Evolutionary conservation across 306 rosid species (phyloP), one percentile per base, ranked within the genome.

Genomic region (Astragalus membranaceus): DNA sequence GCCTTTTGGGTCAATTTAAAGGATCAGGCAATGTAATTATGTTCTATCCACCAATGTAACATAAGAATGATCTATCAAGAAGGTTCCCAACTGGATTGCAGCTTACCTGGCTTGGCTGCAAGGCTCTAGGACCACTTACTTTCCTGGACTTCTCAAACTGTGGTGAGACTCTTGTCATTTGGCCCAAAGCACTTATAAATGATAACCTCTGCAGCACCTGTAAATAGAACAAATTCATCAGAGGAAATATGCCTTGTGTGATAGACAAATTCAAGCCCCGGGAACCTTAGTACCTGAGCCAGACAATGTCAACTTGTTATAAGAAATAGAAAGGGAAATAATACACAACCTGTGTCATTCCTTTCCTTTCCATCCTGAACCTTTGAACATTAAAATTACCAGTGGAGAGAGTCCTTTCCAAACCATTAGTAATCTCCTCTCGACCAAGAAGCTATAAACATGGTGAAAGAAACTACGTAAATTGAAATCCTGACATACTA

Each of bases 81-180:
- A 39, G 63, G 63, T 35, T 23, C 35, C 59, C 47, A 14, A 47
- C 59, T 20, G 36, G 17, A 74, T 37, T 60, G 67, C n/a, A 32
- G 64, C 76, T 82, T 77, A 88, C 97, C 95, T 92, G 98, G 77
- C 98, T 92, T 73, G 98, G 98, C 80, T 92, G 98, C 85, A 92
- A 86, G 54, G 98, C 93, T 81, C 98, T 77, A 32, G 98, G 98
- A 66, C 96, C 98, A 74, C 96, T 92, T 14, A 89, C 95, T 87
- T 92, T 92, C 74, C 94, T 80, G 36, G 98, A 90, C 86, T 93
- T 93, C 90, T 93, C 97, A 80, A 93, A 93, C 69, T 93, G 98
- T 9, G 98, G 98, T 35, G 81, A 55, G 56, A 91, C 79, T 85
- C 98, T 87, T 20, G 98, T 93, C 98, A 93, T 83, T 50, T 89